Base-by-base conservation (phyloP, 345 rosid species). In the Alliaria petiolata region DNA sequence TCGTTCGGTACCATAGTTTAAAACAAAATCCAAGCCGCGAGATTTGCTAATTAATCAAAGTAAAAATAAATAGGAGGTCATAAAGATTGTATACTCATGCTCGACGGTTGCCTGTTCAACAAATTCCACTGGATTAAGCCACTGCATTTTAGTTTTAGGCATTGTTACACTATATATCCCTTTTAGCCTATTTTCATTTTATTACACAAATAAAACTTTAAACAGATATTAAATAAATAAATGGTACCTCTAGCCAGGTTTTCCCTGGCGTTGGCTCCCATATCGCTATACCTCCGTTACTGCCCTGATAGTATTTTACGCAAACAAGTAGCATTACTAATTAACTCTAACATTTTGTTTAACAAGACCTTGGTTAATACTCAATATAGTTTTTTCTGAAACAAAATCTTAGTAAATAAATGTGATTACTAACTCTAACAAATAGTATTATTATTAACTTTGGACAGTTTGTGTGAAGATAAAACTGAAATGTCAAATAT, bases 111-210 rank as follows among this genome's bases (percentile, higher is more conserved):
- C 7, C 14, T 71, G 31, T 26, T 53, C 69, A 15, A 42, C 6
- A 43, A 71, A 71, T 42, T 71, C 76, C 16, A 71, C 15, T 0
- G 76, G 69, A 62, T 9, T 71, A 33, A 71, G 62, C 69, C 76
- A 51, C 76, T 71, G 25, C 35, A 61, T 10, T 62, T 25, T 3
- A 25, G 2, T 12, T 12, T 59, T 39, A 39, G 9, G 28, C 47
- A 59, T 55, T 17, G 42, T 55, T 34, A 33, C 4, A 55, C 13
- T 14, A 0, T 49, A n/a, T n/a, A n/a, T n/a, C n/a, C n/a, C n/a
- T n/a, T n/a, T n/a, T n/a, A n/a, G n/a, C n/a, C n/a, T n/a, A n/a
- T n/a, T n/a, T n/a, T n/a, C n/a, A n/a, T n/a, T n/a, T n/a, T 20
- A 10, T 11, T 3, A 11, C 7, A 49, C 2, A 50, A 20, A 50